phyloP scores from a whole-genome alignment of 177 flowering plant species.

The Vitis hybrid region DNA sequence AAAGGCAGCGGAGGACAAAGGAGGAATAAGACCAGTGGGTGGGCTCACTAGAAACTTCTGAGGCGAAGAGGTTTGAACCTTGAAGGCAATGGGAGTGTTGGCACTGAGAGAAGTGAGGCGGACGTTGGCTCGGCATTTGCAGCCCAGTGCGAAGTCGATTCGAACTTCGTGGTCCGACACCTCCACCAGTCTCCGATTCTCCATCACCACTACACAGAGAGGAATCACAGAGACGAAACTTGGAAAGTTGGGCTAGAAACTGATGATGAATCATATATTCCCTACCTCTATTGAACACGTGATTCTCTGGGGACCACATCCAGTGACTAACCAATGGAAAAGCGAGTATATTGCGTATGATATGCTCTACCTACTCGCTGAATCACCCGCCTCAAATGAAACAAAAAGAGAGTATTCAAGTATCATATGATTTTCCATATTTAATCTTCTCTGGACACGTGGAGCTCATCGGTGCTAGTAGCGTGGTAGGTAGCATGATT shows the following conservation, averaged over 20 bases:
- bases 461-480: too few species aligned
- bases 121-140: constrained; percentile 64
- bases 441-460: too few species aligned
- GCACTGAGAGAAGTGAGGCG: constrained; percentile 50
- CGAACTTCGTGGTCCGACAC: constrained; percentile 53
- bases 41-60: constrained; percentile 77
- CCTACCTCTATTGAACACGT: not conserved
- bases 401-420: too few species aligned
- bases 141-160: constrained; percentile 45
- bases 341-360: too few species aligned
- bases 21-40: constrained; percentile 61
- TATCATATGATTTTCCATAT: too few species aligned
- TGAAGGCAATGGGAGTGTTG: constrained; percentile 53
- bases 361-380: too few species aligned
- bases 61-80: constrained; percentile 81
- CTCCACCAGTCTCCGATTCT: constrained; percentile 41
- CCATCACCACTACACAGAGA: constrained; percentile 12
- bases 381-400: too few species aligned
- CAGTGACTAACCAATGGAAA: too few species aligned
- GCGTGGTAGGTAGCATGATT: too few species aligned
- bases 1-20: constrained; percentile 47
- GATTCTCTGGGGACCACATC: constrained; percentile 1
- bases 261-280: not conserved
- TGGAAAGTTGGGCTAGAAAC: not conserved
- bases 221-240: not conserved